Conservation (phyloP, 2,329 filamentous ascomycete genomes). For the Diaporthe humulicola region DNA sequence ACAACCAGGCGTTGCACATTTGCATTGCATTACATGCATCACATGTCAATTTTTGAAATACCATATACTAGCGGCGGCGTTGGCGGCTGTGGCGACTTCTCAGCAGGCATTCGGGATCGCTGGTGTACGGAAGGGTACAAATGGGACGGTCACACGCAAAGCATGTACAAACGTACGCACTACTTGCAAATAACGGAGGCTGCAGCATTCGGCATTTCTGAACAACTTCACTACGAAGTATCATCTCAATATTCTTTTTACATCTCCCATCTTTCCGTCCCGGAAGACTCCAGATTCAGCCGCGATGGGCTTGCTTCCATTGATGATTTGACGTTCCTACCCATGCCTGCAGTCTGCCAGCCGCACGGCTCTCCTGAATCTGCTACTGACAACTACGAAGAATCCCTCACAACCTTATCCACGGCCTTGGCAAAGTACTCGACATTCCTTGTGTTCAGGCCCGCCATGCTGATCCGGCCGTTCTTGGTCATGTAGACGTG, state of each 20-base stretch:
- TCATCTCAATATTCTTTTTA: not conserved
- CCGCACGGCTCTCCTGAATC: not conserved
- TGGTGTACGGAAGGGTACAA: not conserved
- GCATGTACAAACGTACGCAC: constrained; percentile 18
- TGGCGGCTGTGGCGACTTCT: constrained; percentile 12
- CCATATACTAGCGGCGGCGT: constrained; percentile 23
- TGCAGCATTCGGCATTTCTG: constrained; percentile 3
- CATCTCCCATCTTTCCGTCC: not conserved
- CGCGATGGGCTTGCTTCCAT: not conserved
- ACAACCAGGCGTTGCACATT: not conserved
- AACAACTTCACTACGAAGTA: not conserved
- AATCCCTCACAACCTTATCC: constrained; percentile 81
- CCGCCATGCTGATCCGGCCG: constrained; percentile 97
- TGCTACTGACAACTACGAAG: constrained; percentile 41
- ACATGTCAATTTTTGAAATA: not conserved
- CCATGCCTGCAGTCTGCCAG: not conserved
- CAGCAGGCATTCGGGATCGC: constrained; percentile 4
- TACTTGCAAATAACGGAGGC: not conserved
- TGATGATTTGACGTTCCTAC: not conserved
- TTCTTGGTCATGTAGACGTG: constrained; percentile 98
- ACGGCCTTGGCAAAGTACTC: constrained; percentile 94
- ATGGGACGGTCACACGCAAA: not conserved
- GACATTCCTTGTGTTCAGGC: constrained; percentile 91
- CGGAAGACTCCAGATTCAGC: not conserved
- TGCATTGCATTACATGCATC: not conserved